phyloP scores from a whole-genome alignment of 345 rosid species.

The Trapa incisa region DNA sequence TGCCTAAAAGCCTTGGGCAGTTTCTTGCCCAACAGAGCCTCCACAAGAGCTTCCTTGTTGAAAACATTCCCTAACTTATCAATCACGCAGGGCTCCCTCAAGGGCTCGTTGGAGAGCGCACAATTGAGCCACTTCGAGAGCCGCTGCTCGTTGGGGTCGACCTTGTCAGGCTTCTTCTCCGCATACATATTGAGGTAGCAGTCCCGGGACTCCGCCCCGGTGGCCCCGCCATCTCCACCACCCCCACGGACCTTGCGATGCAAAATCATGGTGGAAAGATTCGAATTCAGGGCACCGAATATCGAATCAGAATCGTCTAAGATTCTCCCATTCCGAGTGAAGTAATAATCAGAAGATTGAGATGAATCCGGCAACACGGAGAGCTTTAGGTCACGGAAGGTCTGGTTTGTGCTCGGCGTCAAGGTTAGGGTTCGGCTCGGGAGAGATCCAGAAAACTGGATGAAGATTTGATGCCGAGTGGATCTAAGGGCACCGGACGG shows the following conservation, averaged over 20 bases:
- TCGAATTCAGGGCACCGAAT: constrained; percentile 27
- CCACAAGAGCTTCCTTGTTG: constrained; percentile 70
- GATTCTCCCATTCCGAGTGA: constrained; percentile 49
- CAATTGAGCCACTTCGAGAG: constrained; percentile 82
- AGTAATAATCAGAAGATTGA: constrained; percentile 27
- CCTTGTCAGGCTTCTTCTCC: constrained; percentile 81
- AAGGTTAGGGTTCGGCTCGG: constrained; percentile 24
- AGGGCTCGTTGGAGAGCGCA: constrained; percentile 66
- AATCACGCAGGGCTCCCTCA: constrained; percentile 68
- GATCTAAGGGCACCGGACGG: background rate
- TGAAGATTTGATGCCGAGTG: constrained; percentile 24
- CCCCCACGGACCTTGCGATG: constrained; percentile 58
- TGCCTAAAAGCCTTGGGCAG: constrained; percentile 57
- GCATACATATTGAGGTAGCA: constrained; percentile 98
- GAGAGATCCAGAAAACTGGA: constrained; percentile 26
- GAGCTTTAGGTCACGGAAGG: constrained; percentile 33
- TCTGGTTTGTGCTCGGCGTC: constrained; percentile 22
- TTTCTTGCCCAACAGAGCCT: constrained; percentile 54
- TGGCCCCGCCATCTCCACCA: constrained; percentile 99
- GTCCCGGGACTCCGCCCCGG: constrained; percentile 91
- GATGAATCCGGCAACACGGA: constrained; percentile 21
- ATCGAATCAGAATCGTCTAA: constrained; percentile 33
- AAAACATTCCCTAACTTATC: constrained; percentile 78
- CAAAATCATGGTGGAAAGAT: constrained; percentile 47
- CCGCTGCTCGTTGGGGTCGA: constrained; percentile 85